Percentiles rank a stretch among this genome's conserved stretches.
Evolutionary conservation across 306 rosid species (phyloP).

Genomic region (Hippophae tibetana): DNA sequence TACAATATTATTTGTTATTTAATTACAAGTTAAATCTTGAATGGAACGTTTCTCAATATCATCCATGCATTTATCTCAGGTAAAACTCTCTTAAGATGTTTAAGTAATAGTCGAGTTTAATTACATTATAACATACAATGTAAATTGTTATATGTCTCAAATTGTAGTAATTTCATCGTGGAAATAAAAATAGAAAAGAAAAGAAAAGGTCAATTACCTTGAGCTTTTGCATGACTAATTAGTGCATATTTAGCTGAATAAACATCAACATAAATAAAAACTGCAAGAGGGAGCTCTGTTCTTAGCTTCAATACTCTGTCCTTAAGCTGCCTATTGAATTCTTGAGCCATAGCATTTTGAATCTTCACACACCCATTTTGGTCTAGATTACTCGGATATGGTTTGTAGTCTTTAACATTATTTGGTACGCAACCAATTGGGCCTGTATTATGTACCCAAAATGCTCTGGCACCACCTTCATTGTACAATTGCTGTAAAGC

Average conservation of each 20-base stretch:
- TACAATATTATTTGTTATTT: too few relatives aligned
- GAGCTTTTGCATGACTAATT: constrained; percentile 41
- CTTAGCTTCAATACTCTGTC: constrained; percentile 28
- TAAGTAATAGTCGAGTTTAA: too few relatives aligned
- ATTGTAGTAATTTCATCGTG: too few relatives aligned
- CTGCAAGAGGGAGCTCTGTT: constrained; percentile 40
- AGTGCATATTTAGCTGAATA: constrained; percentile 59
- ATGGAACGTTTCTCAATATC: too few relatives aligned
- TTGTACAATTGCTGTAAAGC: constrained; percentile 52
- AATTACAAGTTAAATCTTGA: too few relatives aligned
- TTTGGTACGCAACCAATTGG: constrained; percentile 79
- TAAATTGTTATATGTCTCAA: too few relatives aligned
- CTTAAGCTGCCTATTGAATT: constrained; percentile 64
- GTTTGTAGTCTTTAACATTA: constrained; percentile 28
- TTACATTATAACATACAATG: too few relatives aligned
- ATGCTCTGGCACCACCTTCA: constrained; percentile 54
- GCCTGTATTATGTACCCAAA: constrained; percentile 78
- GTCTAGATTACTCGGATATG: constrained; percentile 45
- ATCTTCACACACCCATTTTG: constrained; percentile 56
- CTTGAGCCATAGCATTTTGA: constrained; percentile 61
- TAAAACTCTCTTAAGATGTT: too few relatives aligned
- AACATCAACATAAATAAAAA: constrained; percentile 53
- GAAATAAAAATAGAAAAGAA: too few relatives aligned
- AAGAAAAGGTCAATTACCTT: constrained; percentile 24
- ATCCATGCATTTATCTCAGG: too few relatives aligned